Evolutionary conservation across 495 filamentous ascomycete species (phyloP), one percentile per base, ranked within the genome.

Genomic region (Daldinia caldariorum): DNA sequence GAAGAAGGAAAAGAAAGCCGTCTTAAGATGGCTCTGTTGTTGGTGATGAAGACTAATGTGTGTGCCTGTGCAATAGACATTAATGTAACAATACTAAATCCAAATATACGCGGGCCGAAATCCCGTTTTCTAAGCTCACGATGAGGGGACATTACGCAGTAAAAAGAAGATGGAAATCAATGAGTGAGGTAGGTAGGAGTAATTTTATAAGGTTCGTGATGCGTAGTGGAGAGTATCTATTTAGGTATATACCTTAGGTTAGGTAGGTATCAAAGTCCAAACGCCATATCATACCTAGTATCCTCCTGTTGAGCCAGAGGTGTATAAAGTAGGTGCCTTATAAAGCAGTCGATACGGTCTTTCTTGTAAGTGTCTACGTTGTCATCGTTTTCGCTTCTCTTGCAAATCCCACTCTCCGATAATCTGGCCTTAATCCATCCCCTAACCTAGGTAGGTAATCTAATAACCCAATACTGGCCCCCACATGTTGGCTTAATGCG

Each of bases 81-180:
- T 60, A 61, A 58, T 72, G 64, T 72, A 67, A 14, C 53, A 72
- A 67, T 68, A 72, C 58, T 13, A 45, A 18, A 54, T 26, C 51
- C 20, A 55, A 14, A 32, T 41, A 53, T 64, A 70, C 49, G 58
- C 37, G 35, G 35, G 49, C 49, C 51, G 13, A 66, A 56, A 38
- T 3, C 39, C 26, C 50, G 37, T 49, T 67, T 56, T 12, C n/a
- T 14, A 43, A 32, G 47, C 56, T 60, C 60, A 56, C 31, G 1
- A 38, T 41, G 22, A 53, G 16, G 53, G 34, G 53, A 45, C 13
- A 6, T 49, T 55, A 34, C 20, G 32, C 18, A 50, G 31, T n/a
- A 35, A 35, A 35, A 35, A 7, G 34, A 22, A 8, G 0, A 47
- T 47, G 8, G 34, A 47, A 4, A 10, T 61, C 14, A 3, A 41